phyloP scores from a whole-genome alignment of 805 yeast species.

The Candida namnaoensis region DNA sequence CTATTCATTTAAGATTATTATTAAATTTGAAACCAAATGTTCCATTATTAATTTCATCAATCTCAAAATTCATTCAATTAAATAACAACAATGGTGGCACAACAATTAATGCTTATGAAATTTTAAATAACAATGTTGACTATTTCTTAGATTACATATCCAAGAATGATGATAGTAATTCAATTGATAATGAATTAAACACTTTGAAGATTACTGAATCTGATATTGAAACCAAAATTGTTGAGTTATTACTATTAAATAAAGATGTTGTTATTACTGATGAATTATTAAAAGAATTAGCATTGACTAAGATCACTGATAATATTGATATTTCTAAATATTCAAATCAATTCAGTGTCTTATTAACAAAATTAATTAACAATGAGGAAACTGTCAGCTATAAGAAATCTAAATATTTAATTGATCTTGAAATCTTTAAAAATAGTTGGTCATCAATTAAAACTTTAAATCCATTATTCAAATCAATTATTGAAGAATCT shows the following conservation, averaged over 20 bases:
- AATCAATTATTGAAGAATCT: neutral
- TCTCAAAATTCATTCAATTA: slow-evolving; percentile 12
- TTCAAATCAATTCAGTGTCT: slow-evolving; percentile 8
- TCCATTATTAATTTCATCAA: slow-evolving; percentile 9
- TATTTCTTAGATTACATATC: slow-evolving; percentile 28
- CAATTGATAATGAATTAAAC: neutral
- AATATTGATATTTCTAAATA: neutral
- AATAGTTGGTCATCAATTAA: slow-evolving; percentile 18
- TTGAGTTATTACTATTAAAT: slow-evolving; percentile 14
- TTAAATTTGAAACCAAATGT: slow-evolving; percentile 25
- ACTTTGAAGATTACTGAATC: neutral
- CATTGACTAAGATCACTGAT: slow-evolving; percentile 9
- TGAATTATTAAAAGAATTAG: slow-evolving; percentile 20
- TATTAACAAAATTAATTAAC: slow-evolving; percentile 18
- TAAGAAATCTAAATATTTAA: slow-evolving; percentile 13
- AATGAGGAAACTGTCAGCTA: slow-evolving; percentile 11
- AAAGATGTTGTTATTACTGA: slow-evolving; percentile 4
- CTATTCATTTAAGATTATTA: slow-evolving; percentile 38
- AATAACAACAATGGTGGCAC: too few species aligned
- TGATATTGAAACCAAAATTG: neutral
- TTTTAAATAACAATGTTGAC: slow-evolving; percentile 27
- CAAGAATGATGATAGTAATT: slow-evolving; percentile 7
- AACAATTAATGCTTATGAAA: slow-evolving; percentile 17
- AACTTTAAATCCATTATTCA: neutral
- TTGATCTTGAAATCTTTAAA: slow-evolving; percentile 15